Conservation (phyloP, 441 rosid genomes). For the Breynia disticha region DNA sequence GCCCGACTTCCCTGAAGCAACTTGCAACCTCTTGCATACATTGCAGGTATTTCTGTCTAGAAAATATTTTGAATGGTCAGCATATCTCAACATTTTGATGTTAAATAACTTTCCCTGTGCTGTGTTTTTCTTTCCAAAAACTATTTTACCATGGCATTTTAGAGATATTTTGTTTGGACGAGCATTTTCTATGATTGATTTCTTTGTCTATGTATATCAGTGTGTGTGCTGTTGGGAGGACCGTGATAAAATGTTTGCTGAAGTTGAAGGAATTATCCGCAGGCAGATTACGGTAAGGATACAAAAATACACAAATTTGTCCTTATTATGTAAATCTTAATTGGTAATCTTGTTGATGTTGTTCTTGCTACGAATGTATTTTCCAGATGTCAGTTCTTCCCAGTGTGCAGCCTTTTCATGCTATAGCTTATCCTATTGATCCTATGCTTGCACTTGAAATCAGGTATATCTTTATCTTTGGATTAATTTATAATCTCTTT, state of each 20-base stretch:
- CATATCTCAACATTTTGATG: not conserved
- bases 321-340: not conserved
- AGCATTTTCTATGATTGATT: constrained; percentile 1
- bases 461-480: constrained; percentile 38
- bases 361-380: not conserved
- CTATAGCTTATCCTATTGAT: constrained; percentile 98
- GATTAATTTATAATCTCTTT: not conserved
- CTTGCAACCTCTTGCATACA: constrained; percentile 93
- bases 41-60: constrained; percentile 48
- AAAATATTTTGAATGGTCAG: not conserved
- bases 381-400: constrained; percentile 87
- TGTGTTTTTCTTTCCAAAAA: not conserved
- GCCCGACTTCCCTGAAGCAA: constrained; percentile 96
- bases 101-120: not conserved
- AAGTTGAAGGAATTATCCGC: constrained; percentile 83
- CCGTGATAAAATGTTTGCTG: constrained; percentile 78
- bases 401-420: constrained; percentile 99
- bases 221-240: constrained; percentile 96
- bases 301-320: not conserved
- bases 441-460: constrained; percentile 92
- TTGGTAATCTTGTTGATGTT: not conserved
- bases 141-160: not conserved
- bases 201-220: constrained; percentile 26
- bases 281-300: constrained; percentile 74
- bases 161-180: constrained; percentile 3